Evolutionary conservation across 257 asterid genomes (phyloP).

Genomic region (Jacaranda mimosifolia): DNA sequence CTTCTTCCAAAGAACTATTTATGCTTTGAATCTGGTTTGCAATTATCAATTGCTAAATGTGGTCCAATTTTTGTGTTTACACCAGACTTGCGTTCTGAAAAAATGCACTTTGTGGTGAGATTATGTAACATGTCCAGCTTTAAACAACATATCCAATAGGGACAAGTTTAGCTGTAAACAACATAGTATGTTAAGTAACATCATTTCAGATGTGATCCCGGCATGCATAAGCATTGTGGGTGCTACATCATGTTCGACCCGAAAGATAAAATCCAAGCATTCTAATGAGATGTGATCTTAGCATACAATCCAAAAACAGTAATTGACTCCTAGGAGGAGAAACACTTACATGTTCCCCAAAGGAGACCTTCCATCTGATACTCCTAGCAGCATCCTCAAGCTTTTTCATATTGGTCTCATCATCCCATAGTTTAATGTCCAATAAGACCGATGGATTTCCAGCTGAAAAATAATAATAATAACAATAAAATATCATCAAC

Average conservation of each 20-base stretch:
- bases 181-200: slow-evolving; percentile 4
- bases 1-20: slow-evolving; percentile 23
- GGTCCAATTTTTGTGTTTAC: slow-evolving; percentile 41
- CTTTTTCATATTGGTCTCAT: slow-evolving; percentile 78
- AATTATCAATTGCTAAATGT: slow-evolving; percentile 36
- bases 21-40: slow-evolving; percentile 29
- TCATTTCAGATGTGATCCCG: not conserved
- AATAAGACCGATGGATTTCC: slow-evolving; percentile 60
- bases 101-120: too few species aligned
- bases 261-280: not conserved
- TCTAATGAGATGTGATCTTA: not conserved
- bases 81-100: slow-evolving; percentile 91
- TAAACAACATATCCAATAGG: slow-evolving; percentile 92
- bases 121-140: too few species aligned
- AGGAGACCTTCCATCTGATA: slow-evolving; percentile 62
- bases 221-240: not conserved
- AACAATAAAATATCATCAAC: not conserved
- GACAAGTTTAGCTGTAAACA: slow-evolving; percentile 72
- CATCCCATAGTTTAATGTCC: slow-evolving; percentile 62
- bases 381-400: slow-evolving; percentile 77
- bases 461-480: not conserved
- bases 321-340: not conserved
- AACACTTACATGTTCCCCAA: slow-evolving; percentile 72
- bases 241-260: not conserved
- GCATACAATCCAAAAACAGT: not conserved